These are phyloP conservation scores for Penicillium pancosmium DNA, from an alignment of 495 filamentous ascomycete species.

Conservation along the genomic window DNA sequence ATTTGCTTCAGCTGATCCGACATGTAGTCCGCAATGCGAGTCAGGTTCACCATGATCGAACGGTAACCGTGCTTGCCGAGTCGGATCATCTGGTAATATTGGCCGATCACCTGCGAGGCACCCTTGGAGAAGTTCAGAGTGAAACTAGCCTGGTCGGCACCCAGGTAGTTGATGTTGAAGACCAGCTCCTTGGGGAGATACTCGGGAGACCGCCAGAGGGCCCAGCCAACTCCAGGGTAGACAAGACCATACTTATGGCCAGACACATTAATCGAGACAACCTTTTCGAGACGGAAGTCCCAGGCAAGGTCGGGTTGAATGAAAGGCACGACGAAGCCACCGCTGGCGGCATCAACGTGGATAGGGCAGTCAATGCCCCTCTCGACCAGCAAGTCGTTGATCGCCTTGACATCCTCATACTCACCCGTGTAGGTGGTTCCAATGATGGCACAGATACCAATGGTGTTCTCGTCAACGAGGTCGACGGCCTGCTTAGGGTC, in stretches of 20 bases:
- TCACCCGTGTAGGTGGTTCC: constrained; percentile 95
- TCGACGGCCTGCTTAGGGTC: constrained; percentile 81
- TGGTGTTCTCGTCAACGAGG: constrained; percentile 92
- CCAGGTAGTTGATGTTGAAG: constrained; percentile 98
- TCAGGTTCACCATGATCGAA: constrained; percentile 85
- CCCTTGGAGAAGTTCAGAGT: constrained; percentile 97
- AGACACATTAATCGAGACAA: constrained; percentile 89
- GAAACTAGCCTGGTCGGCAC: constrained; percentile 92
- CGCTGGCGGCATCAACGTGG: constrained; percentile 88
- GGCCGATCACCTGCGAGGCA: constrained; percentile 87
- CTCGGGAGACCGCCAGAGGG: constrained; percentile 82
- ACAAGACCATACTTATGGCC: constrained; percentile 86
- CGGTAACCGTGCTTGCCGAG: constrained; percentile 87
- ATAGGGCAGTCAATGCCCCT: constrained; percentile 76
- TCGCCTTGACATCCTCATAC: constrained; percentile 87
- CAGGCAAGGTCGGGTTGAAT: constrained; percentile 77
- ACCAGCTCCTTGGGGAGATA: constrained; percentile 87
- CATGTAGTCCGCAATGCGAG: constrained; percentile 80
- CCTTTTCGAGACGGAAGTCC: constrained; percentile 86
- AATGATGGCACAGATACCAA: constrained; percentile 87
- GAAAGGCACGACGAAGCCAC: constrained; percentile 90
- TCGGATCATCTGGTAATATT: constrained; percentile 95
- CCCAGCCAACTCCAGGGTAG: constrained; percentile 93
- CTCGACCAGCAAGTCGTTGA: constrained; percentile 80
- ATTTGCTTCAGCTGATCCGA: constrained; percentile 65